Percentiles rank a stretch among this genome's conserved stretches.
These are phyloP conservation scores for Chytriomyces hyalinus DNA, from an alignment of 192 early-diverging fungal species.

Conservation along the genomic window DNA sequence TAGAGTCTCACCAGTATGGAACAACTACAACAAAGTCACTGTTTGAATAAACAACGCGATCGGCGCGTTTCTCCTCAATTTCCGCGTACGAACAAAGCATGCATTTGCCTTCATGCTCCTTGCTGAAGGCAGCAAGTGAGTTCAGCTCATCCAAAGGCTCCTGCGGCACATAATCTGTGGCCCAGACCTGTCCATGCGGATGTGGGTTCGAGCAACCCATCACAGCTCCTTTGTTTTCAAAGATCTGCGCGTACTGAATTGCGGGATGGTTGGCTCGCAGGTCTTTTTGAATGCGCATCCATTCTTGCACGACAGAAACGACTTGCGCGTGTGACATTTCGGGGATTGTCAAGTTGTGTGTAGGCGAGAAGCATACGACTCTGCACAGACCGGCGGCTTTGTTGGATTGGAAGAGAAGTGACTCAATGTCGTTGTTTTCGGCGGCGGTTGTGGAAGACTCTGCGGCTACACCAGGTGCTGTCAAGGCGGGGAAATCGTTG, in stretches of 20 bases:
- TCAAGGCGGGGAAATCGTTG: constrained; percentile 94
- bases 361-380: constrained; percentile 91
- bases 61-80: constrained; percentile 58
- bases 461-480: constrained; percentile 3
- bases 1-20: constrained; percentile 78
- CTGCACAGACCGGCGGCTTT: constrained; percentile 75
- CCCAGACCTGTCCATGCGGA: constrained; percentile 94
- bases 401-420: constrained; percentile 40
- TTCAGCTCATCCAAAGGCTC: constrained; percentile 78
- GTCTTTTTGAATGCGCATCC: constrained; percentile 70
- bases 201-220: constrained; percentile 99
- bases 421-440: background rate
- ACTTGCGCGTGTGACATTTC: constrained; percentile 79
- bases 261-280: constrained; percentile 49
- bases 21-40: constrained; percentile 80
- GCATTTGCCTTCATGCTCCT: constrained; percentile 60
- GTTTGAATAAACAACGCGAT: constrained; percentile 81
- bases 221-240: constrained; percentile 95
- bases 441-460: background rate
- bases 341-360: constrained; percentile 87
- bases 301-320: constrained; percentile 67
- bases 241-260: constrained; percentile 88
- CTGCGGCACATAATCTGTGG: constrained; percentile 79
- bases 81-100: constrained; percentile 84
- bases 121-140: constrained; percentile 65